phyloP scores from a whole-genome alignment of 2,329 filamentous ascomycete genomes.

The Cercospora janseana region DNA sequence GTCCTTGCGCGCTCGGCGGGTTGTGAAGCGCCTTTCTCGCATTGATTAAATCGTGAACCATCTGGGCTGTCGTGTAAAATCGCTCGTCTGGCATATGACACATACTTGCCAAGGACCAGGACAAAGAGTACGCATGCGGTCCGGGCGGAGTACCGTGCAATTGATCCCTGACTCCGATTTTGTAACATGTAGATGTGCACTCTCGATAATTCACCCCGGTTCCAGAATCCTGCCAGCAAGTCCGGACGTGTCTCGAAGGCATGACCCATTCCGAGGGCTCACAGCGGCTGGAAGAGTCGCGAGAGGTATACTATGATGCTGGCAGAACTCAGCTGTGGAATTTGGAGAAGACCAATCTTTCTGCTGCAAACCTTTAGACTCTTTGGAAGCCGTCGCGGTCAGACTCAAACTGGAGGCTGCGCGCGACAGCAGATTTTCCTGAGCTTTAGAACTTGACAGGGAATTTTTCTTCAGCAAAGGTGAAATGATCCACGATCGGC shows the following conservation, averaged over 20 bases:
- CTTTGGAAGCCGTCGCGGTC: slow-evolving; percentile 1
- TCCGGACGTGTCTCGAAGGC: no score
- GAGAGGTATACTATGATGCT: background rate
- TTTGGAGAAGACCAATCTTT: background rate
- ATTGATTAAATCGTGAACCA: background rate
- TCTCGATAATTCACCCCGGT: no score
- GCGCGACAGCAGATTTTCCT: background rate
- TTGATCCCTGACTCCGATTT: no score
- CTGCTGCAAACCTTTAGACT: background rate
- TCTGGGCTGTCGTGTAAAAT: no score
- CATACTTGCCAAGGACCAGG: background rate
- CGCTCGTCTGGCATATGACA: background rate
- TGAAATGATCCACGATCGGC: slow-evolving; percentile 4
- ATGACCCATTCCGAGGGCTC: no score
- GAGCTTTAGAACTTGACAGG: background rate
- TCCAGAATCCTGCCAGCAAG: no score
- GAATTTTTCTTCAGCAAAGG: slow-evolving; percentile 6
- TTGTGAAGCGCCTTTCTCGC: background rate
- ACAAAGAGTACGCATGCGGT: background rate
- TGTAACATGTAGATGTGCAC: no score
- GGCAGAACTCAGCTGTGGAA: background rate
- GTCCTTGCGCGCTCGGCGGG: background rate
- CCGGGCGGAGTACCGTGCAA: no score
- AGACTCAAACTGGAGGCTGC: background rate
- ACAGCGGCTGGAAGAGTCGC: no score